phyloP scores from a whole-genome alignment of 495 filamentous ascomycete genomes.

The Aspergillus funiculosus region DNA sequence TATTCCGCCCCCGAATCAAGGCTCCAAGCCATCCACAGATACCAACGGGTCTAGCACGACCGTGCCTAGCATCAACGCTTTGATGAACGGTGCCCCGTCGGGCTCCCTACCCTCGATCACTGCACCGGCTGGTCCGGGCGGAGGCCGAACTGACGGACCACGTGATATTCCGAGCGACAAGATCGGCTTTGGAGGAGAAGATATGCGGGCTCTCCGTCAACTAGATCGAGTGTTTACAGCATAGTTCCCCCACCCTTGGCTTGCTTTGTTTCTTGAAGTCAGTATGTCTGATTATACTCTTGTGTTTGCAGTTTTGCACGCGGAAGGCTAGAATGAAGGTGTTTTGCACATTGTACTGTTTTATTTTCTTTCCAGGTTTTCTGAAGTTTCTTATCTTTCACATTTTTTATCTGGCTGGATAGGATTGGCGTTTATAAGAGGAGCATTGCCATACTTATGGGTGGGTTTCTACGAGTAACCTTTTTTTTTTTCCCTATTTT shows the following conservation, averaged over 20 bases:
- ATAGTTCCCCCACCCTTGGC: no score
- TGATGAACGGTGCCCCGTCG: slow-evolving; percentile 46
- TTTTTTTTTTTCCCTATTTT: no score
- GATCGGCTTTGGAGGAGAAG: slow-evolving; percentile 56
- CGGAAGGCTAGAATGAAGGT: no score
- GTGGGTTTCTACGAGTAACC: no score
- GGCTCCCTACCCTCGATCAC: slow-evolving; percentile 38
- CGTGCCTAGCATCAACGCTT: slow-evolving; percentile 47
- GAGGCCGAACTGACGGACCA: slow-evolving; percentile 41
- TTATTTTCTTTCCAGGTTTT: no score
- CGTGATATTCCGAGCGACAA: slow-evolving; percentile 61
- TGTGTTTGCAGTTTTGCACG: no score
- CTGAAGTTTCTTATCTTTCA: no score
- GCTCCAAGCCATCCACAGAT: slow-evolving; percentile 23
- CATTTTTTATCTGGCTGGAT: no score
- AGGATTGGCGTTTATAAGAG: no score
- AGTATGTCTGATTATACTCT: neutral
- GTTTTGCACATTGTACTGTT: no score
- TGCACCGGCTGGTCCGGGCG: slow-evolving; percentile 18
- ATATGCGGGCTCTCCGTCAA: slow-evolving; percentile 58
- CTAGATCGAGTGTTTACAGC: slow-evolving; percentile 51
- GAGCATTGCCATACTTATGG: no score
- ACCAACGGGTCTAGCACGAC: slow-evolving; percentile 27
- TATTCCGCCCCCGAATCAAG: slow-evolving; percentile 22
- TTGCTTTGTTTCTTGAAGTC: neutral